Base-by-base conservation (phyloP, 257 asterid genomes). In the Solanum chmielewskii region DNA sequence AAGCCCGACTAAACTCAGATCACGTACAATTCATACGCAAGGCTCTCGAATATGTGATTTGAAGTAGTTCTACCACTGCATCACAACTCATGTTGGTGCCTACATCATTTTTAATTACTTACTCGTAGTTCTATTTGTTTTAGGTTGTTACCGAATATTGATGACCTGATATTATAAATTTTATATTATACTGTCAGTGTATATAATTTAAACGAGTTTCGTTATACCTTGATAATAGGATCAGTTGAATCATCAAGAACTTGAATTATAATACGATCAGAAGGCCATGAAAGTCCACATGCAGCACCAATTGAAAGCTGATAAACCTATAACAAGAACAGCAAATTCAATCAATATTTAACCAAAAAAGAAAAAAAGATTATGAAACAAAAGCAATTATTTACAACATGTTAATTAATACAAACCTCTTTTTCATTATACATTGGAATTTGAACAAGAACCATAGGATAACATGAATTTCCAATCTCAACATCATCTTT, bases 191-290 rank as follows among this genome's bases (percentile, higher is more conserved):
- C 0, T 0, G 4, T 2, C 16, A 0, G 12, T 14, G 0, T 25
- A 77, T 42, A 77, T 47, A 78, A 78, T 1, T 45, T 5, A 3
- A 25, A 44, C 1, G 2, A 2, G 5, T 25, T 27, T 39, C 2
- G 5, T 13, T 9, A 81, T 89, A 95, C 98, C 93, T 91, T 93
- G 87, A 91, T 86, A 33, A 85, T 89, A 87, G 90, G 90, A 88
- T 95, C 97, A 33, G 96, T 95, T 12, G 98, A 95, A 92, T 95
- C 98, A 87, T 95, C 98, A 87, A 95, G 90, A 14, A 94, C 98
- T 89, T 95, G 97, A 62, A 95, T 87, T 42, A 94, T 90, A 33
- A 94, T 78, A 88, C 95, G 93, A 87, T 95, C 95, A 29, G 91
- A 64, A 21, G 98, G 98, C 98, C 98, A 95, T 14, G 98, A 92